Evolutionary conservation across 164 flowering plant genomes (phyloP), one percentile per base, ranked within the genome.

Genomic region (Vitis rupestris): DNA sequence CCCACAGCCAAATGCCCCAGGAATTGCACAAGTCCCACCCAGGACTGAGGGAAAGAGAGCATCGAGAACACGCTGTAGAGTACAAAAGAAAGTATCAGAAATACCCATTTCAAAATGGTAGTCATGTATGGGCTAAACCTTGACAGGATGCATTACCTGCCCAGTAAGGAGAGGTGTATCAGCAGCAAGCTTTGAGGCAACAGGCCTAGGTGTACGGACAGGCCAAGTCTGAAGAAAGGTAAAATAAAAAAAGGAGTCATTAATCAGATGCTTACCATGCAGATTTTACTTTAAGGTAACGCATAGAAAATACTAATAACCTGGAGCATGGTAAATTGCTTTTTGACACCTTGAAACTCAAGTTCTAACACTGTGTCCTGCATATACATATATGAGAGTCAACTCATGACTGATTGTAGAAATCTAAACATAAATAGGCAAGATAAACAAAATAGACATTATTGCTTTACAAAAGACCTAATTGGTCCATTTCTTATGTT

Each of bases 1-100:
- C 47, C 99, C 99, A 89, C 99, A 96, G 49, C 98, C 98, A 89
- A 96, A 96, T 55, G 99, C 99, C 60, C 99, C 98, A 76, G 99
- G 99, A 59, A 96, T 96, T 66, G 99, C 99, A 92, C 99, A 96
- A 75, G 99, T 96, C 50, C 99, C 99, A 70, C 99, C 97, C 84
- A 93, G 98, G 74, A 96, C 99, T 50, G 99, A 96, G 37, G 99
- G 99, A 84, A 96, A 96, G 59, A 96, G 92, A 51, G 99, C 99
- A 88, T 96, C 98, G 72, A 96, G 99, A 73, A 96, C 99, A 82
- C 99, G 95, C 99, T 96, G 27, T 23, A 23, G 88, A 62, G 13
- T 69, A 37, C 10, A 63, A 67, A 69, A 54, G 12, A 64, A 64
- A 68, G 30, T 23, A 52, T 81, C 61, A 80, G 71, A 13, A 72